Evolutionary conservation across 2,329 filamentous ascomycete genomes (phyloP).

Genomic region (Lomentospora prolificans): DNA sequence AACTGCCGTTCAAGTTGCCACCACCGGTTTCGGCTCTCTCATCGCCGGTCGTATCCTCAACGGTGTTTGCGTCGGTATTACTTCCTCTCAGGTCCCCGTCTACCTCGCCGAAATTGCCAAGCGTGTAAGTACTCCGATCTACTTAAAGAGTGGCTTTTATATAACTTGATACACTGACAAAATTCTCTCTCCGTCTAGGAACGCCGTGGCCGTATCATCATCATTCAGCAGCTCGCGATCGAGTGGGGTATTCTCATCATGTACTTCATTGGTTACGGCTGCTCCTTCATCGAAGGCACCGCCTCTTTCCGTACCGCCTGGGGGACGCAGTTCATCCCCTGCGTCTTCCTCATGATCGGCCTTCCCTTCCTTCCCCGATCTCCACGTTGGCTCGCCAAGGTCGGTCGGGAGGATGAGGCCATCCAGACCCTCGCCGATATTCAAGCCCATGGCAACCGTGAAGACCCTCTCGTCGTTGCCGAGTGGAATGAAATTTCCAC

Average conservation of each 20-base stretch:
- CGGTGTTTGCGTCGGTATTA: conserved; percentile 51
- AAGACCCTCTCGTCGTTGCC: conserved; percentile 44
- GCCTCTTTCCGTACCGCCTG: conserved; percentile 55
- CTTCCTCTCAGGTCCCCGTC: conserved; percentile 55
- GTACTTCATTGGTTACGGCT: conserved; percentile 60
- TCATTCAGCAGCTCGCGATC: conserved; percentile 66
- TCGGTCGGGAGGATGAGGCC: conserved; percentile 48
- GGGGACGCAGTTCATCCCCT: conserved; percentile 55
- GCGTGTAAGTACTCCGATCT: conserved; percentile 9
- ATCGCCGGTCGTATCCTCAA: conserved; percentile 50
- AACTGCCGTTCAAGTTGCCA: conserved; percentile 14
- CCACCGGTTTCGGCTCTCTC: conserved; percentile 20
- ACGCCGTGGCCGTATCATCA: conserved; percentile 51
- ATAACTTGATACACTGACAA: too few relatives aligned
- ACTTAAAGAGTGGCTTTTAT: too few relatives aligned
- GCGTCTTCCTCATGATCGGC: conserved; percentile 44
- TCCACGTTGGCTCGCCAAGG: conserved; percentile 52
- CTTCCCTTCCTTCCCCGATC: conserved; percentile 54
- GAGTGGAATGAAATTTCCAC: conserved; percentile 43
- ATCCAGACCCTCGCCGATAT: conserved; percentile 44
- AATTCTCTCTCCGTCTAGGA: conserved; percentile 29
- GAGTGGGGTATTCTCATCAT: conserved; percentile 58
- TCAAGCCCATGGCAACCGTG: conserved; percentile 43
- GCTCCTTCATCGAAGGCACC: conserved; percentile 47
- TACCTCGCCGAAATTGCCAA: conserved; percentile 52